A percentile compares a stretch with the other conserved stretches of the same genome.
phyloP scores from a whole-genome alignment of 1,139 yeast species.

The Hyphopichia fennica region DNA sequence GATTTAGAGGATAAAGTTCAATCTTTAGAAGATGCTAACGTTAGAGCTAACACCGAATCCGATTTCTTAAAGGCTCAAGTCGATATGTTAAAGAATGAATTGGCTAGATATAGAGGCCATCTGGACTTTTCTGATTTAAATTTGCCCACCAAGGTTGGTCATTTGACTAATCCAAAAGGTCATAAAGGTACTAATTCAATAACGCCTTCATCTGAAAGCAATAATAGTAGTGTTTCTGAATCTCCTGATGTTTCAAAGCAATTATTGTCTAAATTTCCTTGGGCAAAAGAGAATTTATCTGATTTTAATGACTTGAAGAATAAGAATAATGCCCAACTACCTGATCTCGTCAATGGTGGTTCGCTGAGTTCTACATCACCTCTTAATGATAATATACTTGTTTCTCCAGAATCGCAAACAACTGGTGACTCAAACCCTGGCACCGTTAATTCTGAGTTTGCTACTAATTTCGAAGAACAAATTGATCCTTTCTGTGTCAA shows the following conservation, averaged over 20 bases:
- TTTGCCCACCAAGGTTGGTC: conserved; percentile 36
- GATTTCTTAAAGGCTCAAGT: conserved; percentile 78
- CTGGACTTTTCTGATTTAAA: conserved; percentile 36
- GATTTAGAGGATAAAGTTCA: conserved; percentile 81
- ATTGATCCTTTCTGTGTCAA: conserved; percentile 70
- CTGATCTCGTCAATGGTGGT: conserved; percentile 37
- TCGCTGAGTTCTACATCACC: conserved; percentile 41
- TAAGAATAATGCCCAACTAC: conserved; percentile 19
- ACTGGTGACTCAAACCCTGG: conserved; percentile 13
- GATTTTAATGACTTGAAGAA: conserved; percentile 2
- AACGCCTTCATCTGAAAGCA: conserved; percentile 6
- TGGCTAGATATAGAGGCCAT: conserved; percentile 60
- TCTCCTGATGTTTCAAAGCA: conserved; percentile 15
- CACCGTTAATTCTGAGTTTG: conserved; percentile 18
- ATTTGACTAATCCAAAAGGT: conserved; percentile 24
- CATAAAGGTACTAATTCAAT: conserved; percentile 15
- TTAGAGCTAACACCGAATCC: conserved; percentile 64
- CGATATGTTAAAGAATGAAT: conserved; percentile 68
- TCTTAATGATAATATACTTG: conserved; percentile 38
- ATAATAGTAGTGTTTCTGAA: conserved; percentile 5
- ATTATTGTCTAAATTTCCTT: conserved; percentile 32
- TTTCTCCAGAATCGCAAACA: conserved; percentile 31
- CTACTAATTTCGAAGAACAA: conserved; percentile 39
- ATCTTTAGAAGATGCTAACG: conserved; percentile 67
- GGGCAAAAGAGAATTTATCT: conserved; percentile 29